Evolutionary conservation across 2,329 filamentous ascomycete species (phyloP).

Genomic region (Phialophora verrucosa): DNA sequence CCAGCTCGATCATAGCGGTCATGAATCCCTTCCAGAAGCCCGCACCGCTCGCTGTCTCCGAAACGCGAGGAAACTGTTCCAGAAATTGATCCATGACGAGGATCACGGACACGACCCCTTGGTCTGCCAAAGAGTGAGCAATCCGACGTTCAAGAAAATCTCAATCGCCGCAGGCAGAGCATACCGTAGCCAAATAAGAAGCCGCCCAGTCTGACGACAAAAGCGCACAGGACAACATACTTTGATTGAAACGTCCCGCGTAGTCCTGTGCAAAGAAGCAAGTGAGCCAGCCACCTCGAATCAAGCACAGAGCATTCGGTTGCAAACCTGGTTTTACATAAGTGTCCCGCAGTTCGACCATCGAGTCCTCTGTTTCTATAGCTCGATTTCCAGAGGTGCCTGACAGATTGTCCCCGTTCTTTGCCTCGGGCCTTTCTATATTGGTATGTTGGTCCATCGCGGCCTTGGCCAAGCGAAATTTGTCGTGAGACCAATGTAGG

Average conservation of each 20-base stretch:
- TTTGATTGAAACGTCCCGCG: slow-evolving; percentile 55
- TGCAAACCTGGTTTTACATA: neutral
- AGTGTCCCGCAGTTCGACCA: neutral
- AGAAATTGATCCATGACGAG: slow-evolving; percentile 61
- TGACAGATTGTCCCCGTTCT: neutral
- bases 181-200: slow-evolving; percentile 55
- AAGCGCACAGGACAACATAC: slow-evolving; percentile 59
- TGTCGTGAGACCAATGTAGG: neutral
- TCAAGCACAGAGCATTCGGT: neutral
- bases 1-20: slow-evolving; percentile 62
- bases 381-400: neutral
- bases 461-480: neutral
- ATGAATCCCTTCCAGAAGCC: slow-evolving; percentile 54
- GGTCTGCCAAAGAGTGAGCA: slow-evolving; percentile 42
- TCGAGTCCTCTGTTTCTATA: neutral
- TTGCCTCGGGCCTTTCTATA: neutral
- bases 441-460: neutral
- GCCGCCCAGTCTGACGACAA: slow-evolving; percentile 58
- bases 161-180: neutral
- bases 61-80: slow-evolving; percentile 52
- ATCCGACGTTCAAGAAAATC: neutral
- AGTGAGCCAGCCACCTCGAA: neutral
- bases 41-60: slow-evolving; percentile 46
- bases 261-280: slow-evolving; percentile 45
- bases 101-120: slow-evolving; percentile 53